Conservation (phyloP, 805 yeast genomes). For the Schwanniomyces vanrijiae region DNA sequence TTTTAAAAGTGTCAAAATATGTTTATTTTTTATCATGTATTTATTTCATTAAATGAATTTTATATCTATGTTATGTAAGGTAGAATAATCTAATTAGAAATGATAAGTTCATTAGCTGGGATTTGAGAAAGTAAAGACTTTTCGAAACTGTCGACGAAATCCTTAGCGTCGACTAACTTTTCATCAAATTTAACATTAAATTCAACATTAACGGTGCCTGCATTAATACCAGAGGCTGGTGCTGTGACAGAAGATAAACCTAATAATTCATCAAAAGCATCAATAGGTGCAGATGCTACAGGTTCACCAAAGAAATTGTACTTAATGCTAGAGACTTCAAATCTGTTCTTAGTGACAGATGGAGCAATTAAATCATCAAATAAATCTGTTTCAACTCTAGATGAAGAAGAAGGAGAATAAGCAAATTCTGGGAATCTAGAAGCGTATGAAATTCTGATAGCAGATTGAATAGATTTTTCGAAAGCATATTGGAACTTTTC, state of each 20-base stretch:
- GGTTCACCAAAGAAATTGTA: constrained; percentile 21
- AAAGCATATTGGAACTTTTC: constrained; percentile 30
- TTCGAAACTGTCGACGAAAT: constrained; percentile 35
- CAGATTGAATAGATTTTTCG: constrained; percentile 27
- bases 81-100: neutral
- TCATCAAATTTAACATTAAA: constrained; percentile 34
- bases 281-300: constrained; percentile 5
- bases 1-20: too few relatives aligned
- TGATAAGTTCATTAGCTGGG: constrained; percentile 18
- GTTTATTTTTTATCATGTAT: neutral
- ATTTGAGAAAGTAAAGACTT: constrained; percentile 31
- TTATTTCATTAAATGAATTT: neutral
- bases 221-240: constrained; percentile 8
- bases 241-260: constrained; percentile 15
- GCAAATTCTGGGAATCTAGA: constrained; percentile 37
- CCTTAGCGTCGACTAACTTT: constrained; percentile 33
- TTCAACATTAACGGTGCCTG: constrained; percentile 24
- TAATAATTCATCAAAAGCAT: constrained; percentile 34
- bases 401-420: constrained; percentile 27
- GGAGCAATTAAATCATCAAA: constrained; percentile 41
- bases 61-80: neutral
- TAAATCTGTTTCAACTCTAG: constrained; percentile 20
- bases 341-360: constrained; percentile 33
- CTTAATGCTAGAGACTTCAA: constrained; percentile 27
- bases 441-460: constrained; percentile 31